Conservation (phyloP, 148 eudicot genomes). For the Arctostaphylos glauca region DNA sequence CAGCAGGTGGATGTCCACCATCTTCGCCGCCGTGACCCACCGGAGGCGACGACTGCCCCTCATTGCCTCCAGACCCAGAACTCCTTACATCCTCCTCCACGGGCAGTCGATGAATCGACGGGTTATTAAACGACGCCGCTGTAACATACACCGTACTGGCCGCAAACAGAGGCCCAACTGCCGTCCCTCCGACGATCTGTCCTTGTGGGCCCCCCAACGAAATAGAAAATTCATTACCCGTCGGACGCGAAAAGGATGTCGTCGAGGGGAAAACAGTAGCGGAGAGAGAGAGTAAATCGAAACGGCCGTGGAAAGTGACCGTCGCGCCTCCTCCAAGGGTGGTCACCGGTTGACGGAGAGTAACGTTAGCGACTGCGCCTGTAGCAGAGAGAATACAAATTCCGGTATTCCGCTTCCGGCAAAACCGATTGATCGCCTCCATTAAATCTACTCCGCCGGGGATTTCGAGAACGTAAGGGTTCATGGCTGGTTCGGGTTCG, state of each 20-base stretch:
- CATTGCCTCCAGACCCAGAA: constrained; percentile 11
- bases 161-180: constrained; percentile 43
- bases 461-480: constrained; percentile 52
- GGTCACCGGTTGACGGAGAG: constrained; percentile 34
- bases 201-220: constrained; percentile 77
- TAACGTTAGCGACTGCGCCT: constrained; percentile 43
- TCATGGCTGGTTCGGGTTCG: constrained; percentile 51
- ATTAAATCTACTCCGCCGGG: constrained; percentile 38
- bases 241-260: background rate
- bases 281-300: constrained; percentile 36
- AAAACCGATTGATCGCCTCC: constrained; percentile 42
- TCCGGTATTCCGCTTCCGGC: constrained; percentile 36
- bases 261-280: constrained; percentile 22
- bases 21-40: constrained; percentile 30
- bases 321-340: constrained; percentile 25
- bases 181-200: constrained; percentile 70
- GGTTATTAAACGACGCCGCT: constrained; percentile 58
- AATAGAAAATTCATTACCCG: constrained; percentile 32
- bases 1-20: constrained; percentile 2
- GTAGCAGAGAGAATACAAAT: constrained; percentile 43
- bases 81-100: constrained; percentile 22
- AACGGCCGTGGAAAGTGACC: constrained; percentile 51
- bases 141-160: constrained; percentile 54
- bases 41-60: constrained; percentile 18
- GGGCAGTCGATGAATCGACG: constrained; percentile 45